Evolutionary conservation across 2,329 filamentous ascomycete species (phyloP).

Genomic region (Fusarium clavum): DNA sequence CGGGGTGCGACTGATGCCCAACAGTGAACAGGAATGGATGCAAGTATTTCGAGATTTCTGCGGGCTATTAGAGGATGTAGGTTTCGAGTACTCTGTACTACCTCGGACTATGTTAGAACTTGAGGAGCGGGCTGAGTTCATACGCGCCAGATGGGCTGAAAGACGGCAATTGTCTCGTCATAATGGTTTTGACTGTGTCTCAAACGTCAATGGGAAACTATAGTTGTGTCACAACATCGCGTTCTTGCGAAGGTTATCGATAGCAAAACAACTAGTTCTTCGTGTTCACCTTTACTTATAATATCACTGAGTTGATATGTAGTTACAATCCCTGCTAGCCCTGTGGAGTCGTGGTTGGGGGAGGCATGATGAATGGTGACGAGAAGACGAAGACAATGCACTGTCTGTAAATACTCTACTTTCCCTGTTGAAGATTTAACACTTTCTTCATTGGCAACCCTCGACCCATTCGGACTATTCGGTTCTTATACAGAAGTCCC

Average conservation of each 20-base stretch:
- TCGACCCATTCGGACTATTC: not conserved
- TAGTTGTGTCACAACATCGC: fast-evolving
- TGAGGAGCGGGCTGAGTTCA: conserved; percentile 6
- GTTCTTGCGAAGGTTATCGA: fast-evolving
- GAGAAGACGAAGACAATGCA: not conserved
- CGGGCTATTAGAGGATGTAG: conserved; percentile 1
- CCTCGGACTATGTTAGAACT: conserved; percentile 10
- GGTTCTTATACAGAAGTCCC: not conserved
- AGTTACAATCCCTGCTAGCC: not conserved
- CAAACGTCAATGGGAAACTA: not conserved
- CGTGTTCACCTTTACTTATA: too few species aligned
- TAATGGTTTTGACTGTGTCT: not conserved
- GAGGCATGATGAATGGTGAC: not conserved
- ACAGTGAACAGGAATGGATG: conserved; percentile 10
- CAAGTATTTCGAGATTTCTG: conserved; percentile 23
- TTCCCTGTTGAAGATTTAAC: too few species aligned
- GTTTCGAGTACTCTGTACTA: conserved; percentile 15
- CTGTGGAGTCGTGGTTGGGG: not conserved
- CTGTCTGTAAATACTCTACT: fast-evolving
- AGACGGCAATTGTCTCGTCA: not conserved
- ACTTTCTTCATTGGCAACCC: not conserved
- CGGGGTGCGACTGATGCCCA: conserved; percentile 35
- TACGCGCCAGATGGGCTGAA: conserved; percentile 6
- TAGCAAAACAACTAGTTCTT: fast-evolving
- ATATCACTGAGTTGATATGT: too few species aligned